Conservation (phyloP, 768 basidiomycete genomes). For the Clathrus columnatus region DNA sequence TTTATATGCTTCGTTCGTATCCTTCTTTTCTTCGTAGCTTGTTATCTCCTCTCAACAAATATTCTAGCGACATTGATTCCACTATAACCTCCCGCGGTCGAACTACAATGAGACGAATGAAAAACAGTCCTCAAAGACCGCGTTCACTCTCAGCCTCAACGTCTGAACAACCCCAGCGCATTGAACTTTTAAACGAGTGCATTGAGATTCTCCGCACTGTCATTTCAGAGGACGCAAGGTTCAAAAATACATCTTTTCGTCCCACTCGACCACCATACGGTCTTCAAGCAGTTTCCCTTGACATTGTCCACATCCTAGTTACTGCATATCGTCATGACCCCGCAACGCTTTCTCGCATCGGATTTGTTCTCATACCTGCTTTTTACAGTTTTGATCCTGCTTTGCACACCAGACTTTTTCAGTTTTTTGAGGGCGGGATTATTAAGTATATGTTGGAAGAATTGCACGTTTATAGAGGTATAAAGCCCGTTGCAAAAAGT, state of each 20-base stretch:
- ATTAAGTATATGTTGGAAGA: slow-evolving; percentile 45
- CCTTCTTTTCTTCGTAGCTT: neutral
- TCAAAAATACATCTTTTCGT: slow-evolving; percentile 46
- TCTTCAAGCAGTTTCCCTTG: slow-evolving; percentile 62
- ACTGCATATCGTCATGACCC: slow-evolving; percentile 45
- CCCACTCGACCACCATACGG: slow-evolving; percentile 65
- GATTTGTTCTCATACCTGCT: slow-evolving; percentile 63
- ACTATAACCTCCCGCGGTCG: slow-evolving; percentile 15
- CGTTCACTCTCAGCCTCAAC: slow-evolving; percentile 49
- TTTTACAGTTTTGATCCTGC: slow-evolving; percentile 56
- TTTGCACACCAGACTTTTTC: slow-evolving; percentile 55
- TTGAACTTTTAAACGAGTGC: slow-evolving; percentile 51
- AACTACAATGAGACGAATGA: slow-evolving; percentile 39
- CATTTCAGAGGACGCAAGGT: slow-evolving; percentile 65
- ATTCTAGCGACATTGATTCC: neutral
- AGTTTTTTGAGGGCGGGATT: slow-evolving; percentile 59
- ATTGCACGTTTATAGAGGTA: slow-evolving; percentile 26
- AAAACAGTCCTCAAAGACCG: slow-evolving; percentile 34
- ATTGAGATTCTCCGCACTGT: slow-evolving; percentile 55
- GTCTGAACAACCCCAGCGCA: slow-evolving; percentile 26
- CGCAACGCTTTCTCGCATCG: slow-evolving; percentile 47
- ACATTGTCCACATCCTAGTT: slow-evolving; percentile 61
- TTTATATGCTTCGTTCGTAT: slow-evolving; percentile 43
- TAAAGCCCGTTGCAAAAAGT: slow-evolving; percentile 1
- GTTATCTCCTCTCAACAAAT: neutral